phyloP scores from a whole-genome alignment of 23 red algal genomes.

The Cyanidioschyzon merolae region DNA sequence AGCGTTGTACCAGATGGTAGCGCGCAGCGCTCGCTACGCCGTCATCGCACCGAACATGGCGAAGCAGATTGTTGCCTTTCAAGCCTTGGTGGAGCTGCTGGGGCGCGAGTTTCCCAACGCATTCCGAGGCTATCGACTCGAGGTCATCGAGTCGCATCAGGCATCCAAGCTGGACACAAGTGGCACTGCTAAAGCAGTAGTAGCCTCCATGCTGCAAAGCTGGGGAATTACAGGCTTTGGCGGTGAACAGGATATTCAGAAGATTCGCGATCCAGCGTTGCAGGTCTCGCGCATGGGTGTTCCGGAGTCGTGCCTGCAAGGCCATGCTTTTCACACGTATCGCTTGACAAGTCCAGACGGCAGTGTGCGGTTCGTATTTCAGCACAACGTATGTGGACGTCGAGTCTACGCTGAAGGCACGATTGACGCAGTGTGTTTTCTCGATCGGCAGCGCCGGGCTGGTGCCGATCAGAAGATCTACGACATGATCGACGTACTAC shows the following conservation, averaged over 20 bases:
- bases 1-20: slow-evolving; percentile 29
- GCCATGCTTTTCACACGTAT: slow-evolving; percentile 98
- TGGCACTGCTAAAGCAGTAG: slow-evolving; percentile 84
- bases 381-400: slow-evolving; percentile 93
- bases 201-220: slow-evolving; percentile 36
- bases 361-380: slow-evolving; percentile 70
- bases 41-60: slow-evolving; percentile 98
- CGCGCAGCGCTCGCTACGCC: slow-evolving; percentile 46
- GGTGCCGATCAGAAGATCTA: slow-evolving; percentile 25
- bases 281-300: slow-evolving; percentile 50
- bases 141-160: slow-evolving; percentile 89
- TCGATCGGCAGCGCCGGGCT: slow-evolving; percentile 28
- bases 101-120: slow-evolving; percentile 56
- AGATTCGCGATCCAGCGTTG: slow-evolving; percentile 42
- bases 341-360: slow-evolving; percentile 68
- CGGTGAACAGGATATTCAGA: slow-evolving; percentile 46
- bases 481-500: slow-evolving; percentile 85
- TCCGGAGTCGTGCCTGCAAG: slow-evolving; percentile 49
- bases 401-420: slow-evolving; percentile 86
- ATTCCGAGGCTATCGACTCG: slow-evolving; percentile 52
- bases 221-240: slow-evolving; percentile 33
- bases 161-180: slow-evolving; percentile 77
- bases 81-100: slow-evolving; percentile 69
- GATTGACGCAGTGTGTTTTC: slow-evolving; percentile 78
- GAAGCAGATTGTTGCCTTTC: slow-evolving; percentile 99